Evolutionary conservation across 108 stramenopile species (phyloP).

Genomic region (Nitzschia sp.): DNA sequence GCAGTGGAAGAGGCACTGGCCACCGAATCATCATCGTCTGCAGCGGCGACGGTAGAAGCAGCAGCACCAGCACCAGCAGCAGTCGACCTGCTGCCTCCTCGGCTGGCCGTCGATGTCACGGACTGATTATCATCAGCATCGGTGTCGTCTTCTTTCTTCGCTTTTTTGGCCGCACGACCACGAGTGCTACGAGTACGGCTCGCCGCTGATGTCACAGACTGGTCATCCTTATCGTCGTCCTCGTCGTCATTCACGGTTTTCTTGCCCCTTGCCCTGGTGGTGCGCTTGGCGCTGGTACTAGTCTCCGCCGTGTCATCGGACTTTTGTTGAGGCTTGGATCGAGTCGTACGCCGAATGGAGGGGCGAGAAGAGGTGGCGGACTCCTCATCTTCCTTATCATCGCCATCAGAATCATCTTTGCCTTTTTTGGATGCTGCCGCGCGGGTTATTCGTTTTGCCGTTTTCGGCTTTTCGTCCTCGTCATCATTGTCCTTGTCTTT

Average conservation of each 20-base stretch:
- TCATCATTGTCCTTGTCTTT: too few species aligned
- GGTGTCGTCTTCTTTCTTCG: too few species aligned
- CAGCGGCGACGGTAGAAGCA: too few species aligned
- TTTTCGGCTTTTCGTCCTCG: too few species aligned
- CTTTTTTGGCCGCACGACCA: background rate
- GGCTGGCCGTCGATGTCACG: too few species aligned
- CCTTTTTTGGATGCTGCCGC: too few species aligned
- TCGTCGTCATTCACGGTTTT: background rate
- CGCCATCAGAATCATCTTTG: conserved; percentile 7
- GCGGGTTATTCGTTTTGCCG: too few species aligned
- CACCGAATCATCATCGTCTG: background rate
- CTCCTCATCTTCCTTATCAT: background rate
- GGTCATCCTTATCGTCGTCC: background rate
- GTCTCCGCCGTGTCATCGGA: background rate
- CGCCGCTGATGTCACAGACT: too few species aligned
- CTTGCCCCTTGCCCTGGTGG: background rate
- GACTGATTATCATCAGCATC: background rate
- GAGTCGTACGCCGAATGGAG: background rate
- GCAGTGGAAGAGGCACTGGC: background rate
- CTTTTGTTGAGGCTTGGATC: background rate
- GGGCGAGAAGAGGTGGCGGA: background rate
- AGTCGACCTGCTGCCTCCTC: too few species aligned
- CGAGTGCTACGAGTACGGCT: background rate
- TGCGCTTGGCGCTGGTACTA: background rate
- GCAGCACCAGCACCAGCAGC: too few species aligned